Evolutionary conservation across 257 asterid genomes (phyloP).

Genomic region (Solanum peruvianum): DNA sequence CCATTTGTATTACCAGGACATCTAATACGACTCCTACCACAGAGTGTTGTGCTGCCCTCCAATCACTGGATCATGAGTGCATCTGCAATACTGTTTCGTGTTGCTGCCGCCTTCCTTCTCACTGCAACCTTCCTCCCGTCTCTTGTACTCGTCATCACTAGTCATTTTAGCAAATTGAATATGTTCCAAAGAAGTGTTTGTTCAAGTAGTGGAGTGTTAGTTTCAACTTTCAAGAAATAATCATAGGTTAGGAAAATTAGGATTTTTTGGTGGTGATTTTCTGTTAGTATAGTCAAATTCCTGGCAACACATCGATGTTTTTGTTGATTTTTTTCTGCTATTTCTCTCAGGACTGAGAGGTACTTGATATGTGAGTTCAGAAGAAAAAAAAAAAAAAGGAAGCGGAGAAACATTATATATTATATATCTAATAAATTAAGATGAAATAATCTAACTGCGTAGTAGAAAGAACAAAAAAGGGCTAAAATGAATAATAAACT

Average conservation of each 20-base stretch:
- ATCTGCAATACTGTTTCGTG: conserved; percentile 30
- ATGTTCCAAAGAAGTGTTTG: background rate
- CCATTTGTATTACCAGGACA: conserved; percentile 11
- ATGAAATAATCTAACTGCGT: too few relatives aligned
- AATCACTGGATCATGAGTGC: conserved; percentile 16
- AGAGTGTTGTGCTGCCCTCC: conserved; percentile 17
- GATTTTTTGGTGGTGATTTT: background rate
- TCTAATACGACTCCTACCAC: background rate
- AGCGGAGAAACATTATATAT: background rate
- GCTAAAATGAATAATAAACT: background rate
- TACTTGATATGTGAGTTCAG: background rate
- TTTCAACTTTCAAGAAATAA: background rate
- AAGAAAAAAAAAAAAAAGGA: background rate
- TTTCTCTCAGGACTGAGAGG: background rate
- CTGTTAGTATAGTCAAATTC: background rate
- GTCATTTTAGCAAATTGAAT: background rate
- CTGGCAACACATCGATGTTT: background rate
- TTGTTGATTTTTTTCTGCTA: background rate
- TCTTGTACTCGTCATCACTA: conserved; percentile 7
- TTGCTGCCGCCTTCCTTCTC: conserved; percentile 38
- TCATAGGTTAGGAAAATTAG: background rate
- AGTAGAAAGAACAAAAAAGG: background rate
- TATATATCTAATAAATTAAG: background rate
- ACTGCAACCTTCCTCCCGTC: conserved; percentile 43
- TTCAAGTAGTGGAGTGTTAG: background rate